phyloP scores from a whole-genome alignment of 208 protist species.

The Acanthamoeba royreba region DNA sequence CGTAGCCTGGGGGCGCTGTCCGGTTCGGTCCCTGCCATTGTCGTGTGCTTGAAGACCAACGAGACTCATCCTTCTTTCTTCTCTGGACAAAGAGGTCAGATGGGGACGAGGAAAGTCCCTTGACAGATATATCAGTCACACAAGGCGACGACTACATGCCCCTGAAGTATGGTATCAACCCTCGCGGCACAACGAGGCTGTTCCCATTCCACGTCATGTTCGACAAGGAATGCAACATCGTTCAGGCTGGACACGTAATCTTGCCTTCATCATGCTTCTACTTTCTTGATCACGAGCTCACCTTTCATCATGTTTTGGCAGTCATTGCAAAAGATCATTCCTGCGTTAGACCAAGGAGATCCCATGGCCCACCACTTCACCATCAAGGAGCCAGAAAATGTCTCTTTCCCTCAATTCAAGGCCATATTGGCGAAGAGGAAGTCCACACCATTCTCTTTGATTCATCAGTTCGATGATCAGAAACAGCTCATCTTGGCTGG shows the following conservation, averaged over 20 bases:
- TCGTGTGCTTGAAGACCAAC: no score
- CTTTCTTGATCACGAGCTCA: neutral
- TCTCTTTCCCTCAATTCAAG: neutral
- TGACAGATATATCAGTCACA: no score
- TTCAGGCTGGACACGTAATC: neutral
- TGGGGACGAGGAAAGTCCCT: no score
- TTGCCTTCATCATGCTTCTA: neutral
- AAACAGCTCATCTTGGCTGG: neutral
- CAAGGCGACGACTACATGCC: no score
- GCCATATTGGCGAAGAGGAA: neutral
- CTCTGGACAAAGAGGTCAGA: no score
- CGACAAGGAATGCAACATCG: neutral
- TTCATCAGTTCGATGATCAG: neutral
- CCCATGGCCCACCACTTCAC: neutral
- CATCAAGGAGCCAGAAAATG: neutral
- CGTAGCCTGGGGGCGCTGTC: neutral
- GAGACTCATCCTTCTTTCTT: no score
- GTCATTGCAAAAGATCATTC: constrained; percentile 27
- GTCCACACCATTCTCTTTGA: neutral
- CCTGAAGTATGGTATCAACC: neutral
- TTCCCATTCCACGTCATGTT: constrained; percentile 29
- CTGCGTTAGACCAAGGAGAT: neutral
- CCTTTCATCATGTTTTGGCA: neutral
- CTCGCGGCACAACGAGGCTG: neutral
- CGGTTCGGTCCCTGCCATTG: no score